These are phyloP conservation scores for Peniophora sp. DNA, from an alignment of 1,284 basidiomycete genomes.

Conservation along the genomic window DNA sequence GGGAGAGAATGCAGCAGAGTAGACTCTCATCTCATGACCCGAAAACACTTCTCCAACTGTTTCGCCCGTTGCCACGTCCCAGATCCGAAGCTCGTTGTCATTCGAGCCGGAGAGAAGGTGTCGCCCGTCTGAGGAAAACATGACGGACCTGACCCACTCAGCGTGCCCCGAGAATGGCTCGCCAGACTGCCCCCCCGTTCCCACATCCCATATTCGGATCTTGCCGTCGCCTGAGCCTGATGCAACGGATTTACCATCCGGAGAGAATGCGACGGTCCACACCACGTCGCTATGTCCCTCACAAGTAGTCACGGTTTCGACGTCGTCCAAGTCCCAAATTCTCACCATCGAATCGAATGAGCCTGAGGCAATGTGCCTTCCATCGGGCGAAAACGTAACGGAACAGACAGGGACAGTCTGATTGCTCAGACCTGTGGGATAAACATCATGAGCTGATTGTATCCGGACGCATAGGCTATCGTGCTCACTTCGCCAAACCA, in stretches of 20 bases:
- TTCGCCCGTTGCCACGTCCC: conserved; percentile 12
- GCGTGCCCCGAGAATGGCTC: conserved; percentile 11
- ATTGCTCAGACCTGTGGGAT: too few relatives aligned
- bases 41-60: neutral
- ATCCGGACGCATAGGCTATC: too few relatives aligned
- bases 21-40: conserved; percentile 5
- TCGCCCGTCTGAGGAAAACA: conserved; percentile 7
- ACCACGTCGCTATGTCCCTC: too few relatives aligned
- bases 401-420: too few relatives aligned
- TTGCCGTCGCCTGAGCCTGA: conserved; percentile 25
- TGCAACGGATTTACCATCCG: conserved; percentile 21
- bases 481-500: too few relatives aligned
- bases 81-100: conserved; percentile 18
- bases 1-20: conserved; percentile 10
- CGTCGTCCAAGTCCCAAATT: too few relatives aligned
- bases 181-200: conserved; percentile 12
- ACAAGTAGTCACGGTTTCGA: too few relatives aligned
- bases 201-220: conserved; percentile 23
- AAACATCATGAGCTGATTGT: too few relatives aligned
- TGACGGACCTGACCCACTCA: conserved; percentile 14
- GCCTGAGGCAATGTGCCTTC: too few relatives aligned
- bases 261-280: conserved; percentile 21
- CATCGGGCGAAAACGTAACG: too few relatives aligned
- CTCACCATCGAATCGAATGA: too few relatives aligned
- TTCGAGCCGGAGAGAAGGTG: conserved; percentile 10